Evolutionary conservation across 2,329 filamentous ascomycete species (phyloP).

Genomic region (Penicillium sp.): DNA sequence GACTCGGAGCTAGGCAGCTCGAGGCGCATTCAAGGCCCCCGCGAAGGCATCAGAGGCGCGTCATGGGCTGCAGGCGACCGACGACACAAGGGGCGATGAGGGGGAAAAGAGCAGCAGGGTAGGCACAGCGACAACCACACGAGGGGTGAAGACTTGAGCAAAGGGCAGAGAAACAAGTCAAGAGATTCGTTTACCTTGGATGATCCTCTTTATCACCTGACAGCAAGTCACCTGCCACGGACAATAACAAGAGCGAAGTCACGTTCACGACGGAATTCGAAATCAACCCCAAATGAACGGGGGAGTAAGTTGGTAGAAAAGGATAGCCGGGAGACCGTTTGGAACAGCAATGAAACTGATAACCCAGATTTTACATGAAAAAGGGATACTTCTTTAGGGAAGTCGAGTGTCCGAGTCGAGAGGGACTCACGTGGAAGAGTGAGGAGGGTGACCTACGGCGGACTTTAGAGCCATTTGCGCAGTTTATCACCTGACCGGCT

Average conservation of each 20-base stretch:
- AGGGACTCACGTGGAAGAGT: constrained; percentile 40
- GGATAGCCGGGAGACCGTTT: constrained; percentile 10
- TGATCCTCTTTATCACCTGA: constrained; percentile 42
- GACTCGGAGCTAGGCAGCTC: background rate
- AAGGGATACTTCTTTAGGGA: constrained; percentile 29
- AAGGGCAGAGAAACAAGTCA: constrained; percentile 17
- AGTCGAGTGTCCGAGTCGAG: constrained; percentile 32
- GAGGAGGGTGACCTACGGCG: constrained; percentile 21
- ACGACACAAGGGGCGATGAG: constrained; percentile 19
- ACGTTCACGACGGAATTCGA: constrained; percentile 28
- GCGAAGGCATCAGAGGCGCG: constrained; percentile 24
- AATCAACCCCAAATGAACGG: constrained; percentile 23
- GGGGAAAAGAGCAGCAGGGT: constrained; percentile 8
- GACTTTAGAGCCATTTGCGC: constrained; percentile 22
- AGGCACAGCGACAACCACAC: constrained; percentile 6
- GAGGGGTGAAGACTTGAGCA: constrained; percentile 4
- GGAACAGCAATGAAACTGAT: constrained; percentile 19
- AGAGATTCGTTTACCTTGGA: constrained; percentile 35
- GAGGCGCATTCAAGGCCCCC: background rate
- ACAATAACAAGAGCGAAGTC: constrained; percentile 35
- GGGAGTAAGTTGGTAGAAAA: constrained; percentile 1
- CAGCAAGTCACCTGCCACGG: constrained; percentile 42
- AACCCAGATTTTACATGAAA: constrained; percentile 26
- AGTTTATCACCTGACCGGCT: constrained; percentile 31
- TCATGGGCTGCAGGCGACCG: constrained; percentile 27